phyloP scores from a whole-genome alignment of 2,329 filamentous ascomycete genomes.

The Cladophialophora carrionii region DNA sequence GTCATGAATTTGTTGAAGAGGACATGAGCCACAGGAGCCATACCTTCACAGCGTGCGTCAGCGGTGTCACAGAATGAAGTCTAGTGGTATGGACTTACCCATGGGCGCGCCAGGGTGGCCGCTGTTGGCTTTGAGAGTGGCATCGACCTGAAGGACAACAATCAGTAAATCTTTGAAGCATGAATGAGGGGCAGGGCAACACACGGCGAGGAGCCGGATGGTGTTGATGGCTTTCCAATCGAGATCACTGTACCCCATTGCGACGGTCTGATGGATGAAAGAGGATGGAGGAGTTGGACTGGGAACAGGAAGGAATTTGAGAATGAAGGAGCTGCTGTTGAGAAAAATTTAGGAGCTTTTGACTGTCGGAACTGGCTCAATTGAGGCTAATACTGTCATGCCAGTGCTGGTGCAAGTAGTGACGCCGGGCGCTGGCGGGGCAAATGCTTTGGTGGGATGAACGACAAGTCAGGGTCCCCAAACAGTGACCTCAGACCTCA shows the following conservation, averaged over 20 bases:
- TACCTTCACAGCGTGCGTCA: conserved; percentile 49
- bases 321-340: conserved; percentile 12
- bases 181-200: conserved; percentile 50
- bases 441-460: conserved; percentile 7
- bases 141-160: conserved; percentile 75
- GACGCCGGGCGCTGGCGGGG: conserved; percentile 11
- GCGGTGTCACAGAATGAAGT: neutral
- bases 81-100: conserved; percentile 44
- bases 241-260: conserved; percentile 84
- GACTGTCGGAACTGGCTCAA: conserved; percentile 24
- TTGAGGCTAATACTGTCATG: conserved; percentile 30
- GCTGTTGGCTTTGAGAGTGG: conserved; percentile 91
- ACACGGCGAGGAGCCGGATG: conserved; percentile 92
- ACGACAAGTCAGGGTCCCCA: neutral
- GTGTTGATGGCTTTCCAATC: conserved; percentile 96
- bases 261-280: conserved; percentile 43
- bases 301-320: conserved; percentile 6
- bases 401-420: neutral
- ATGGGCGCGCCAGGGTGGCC: conserved; percentile 99
- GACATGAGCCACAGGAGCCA: conserved; percentile 95
- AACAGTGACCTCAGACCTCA: conserved; percentile 1
- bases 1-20: conserved; percentile 99
- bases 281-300: conserved; percentile 8
- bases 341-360: conserved; percentile 24
- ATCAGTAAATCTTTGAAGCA: conserved; percentile 17